phyloP scores from a whole-genome alignment of 306 rosid genomes.

The Cyamopsis tetragonoloba region DNA sequence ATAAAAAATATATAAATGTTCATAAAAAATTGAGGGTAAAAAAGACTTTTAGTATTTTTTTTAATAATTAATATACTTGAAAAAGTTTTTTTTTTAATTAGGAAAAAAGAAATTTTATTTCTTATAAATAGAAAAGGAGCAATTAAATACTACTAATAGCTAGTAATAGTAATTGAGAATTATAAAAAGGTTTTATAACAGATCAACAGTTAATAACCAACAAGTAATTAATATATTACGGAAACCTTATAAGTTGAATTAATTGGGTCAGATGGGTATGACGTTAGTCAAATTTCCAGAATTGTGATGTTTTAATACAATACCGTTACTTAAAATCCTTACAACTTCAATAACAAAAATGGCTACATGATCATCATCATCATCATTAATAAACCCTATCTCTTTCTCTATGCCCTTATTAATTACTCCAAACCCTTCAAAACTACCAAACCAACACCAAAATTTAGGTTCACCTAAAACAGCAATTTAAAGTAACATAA shows the following conservation, averaged over 20 bases:
- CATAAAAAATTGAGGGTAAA: too few species aligned
- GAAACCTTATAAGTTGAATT: not conserved
- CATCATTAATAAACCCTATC: too few species aligned
- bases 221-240: not conserved
- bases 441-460: conserved; percentile 27
- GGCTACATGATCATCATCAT: conserved; percentile 9
- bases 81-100: too few species aligned
- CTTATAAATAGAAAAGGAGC: too few species aligned
- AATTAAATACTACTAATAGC: too few species aligned
- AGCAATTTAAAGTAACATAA: conserved; percentile 18
- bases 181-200: not conserved
- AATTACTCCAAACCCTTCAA: conserved; percentile 3
- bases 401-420: not conserved
- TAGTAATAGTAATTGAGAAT: not conserved
- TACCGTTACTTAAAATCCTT: not conserved
- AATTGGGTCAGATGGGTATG: not conserved
- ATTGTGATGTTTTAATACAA: conserved; percentile 25
- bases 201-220: not conserved
- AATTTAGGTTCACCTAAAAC: conserved; percentile 28
- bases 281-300: conserved; percentile 23
- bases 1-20: too few species aligned
- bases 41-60: too few species aligned
- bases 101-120: too few species aligned
- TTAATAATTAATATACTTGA: too few species aligned
- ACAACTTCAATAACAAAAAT: conserved; percentile 4